phyloP scores from a whole-genome alignment of 208 protist species.

The Porcisia deanei region DNA sequence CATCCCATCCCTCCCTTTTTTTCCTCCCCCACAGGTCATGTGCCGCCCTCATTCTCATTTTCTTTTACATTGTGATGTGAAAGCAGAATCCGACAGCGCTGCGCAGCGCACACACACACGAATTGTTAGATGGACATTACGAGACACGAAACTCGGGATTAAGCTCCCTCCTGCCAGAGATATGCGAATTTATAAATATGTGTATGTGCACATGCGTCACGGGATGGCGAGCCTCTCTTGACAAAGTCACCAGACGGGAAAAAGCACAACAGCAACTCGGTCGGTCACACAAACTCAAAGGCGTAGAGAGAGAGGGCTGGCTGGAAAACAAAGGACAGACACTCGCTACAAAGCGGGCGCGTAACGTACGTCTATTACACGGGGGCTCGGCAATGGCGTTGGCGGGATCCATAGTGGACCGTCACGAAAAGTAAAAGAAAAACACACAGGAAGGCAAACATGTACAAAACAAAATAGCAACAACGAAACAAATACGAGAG shows the following conservation, averaged over 20 bases:
- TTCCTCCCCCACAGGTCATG: background rate
- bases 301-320: background rate
- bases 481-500: background rate
- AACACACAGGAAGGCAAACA: background rate
- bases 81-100: background rate
- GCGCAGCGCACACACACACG: background rate
- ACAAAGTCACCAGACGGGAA: too few species aligned
- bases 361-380: background rate
- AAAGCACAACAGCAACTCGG: background rate
- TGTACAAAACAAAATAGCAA: background rate
- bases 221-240: background rate
- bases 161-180: too few species aligned
- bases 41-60: background rate
- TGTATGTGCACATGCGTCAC: too few species aligned
- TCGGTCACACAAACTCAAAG: background rate
- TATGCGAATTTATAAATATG: too few species aligned
- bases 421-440: background rate
- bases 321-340: background rate
- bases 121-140: background rate
- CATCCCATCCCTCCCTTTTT: background rate
- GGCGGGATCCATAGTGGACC: background rate
- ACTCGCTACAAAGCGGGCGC: background rate
- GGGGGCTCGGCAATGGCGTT: background rate
- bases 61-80: background rate
- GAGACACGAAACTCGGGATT: background rate